These are phyloP conservation scores for Amylocarpus encephaloides DNA, from an alignment of 2,329 filamentous ascomycete species.

Conservation along the genomic window DNA sequence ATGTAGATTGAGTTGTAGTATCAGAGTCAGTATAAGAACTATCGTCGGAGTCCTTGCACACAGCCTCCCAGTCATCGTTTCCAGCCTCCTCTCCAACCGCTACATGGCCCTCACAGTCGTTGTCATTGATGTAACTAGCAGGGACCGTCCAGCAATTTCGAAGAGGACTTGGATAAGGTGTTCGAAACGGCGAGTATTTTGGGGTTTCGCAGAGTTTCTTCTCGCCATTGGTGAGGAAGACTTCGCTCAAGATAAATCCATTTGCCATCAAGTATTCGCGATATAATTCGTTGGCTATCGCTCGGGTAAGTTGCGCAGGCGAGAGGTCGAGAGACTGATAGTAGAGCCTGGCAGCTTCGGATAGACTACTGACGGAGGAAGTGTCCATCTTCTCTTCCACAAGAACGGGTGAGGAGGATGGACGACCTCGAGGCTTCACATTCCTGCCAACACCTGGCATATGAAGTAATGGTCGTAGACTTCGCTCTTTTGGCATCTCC, in stretches of 20 bases:
- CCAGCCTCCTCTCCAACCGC: no score
- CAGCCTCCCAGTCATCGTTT: no score
- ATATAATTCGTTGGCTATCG: neutral
- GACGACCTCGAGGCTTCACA: no score
- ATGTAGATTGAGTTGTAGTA: no score
- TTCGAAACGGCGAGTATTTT: neutral
- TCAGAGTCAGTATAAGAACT: no score
- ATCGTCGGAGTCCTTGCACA: no score
- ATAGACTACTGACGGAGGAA: neutral
- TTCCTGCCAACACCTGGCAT: no score
- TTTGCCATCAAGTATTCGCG: neutral
- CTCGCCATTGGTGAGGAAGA: neutral
- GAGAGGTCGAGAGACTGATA: neutral
- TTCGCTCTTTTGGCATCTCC: no score
- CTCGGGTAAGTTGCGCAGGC: neutral
- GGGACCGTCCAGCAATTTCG: neutral
- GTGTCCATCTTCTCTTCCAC: no score
- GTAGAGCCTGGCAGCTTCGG: neutral
- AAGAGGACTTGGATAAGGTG: neutral
- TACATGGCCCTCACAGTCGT: no score
- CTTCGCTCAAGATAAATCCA: neutral
- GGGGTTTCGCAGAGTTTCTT: neutral
- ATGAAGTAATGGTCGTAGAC: no score
- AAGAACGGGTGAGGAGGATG: no score
- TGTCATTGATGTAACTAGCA: neutral